Percentiles rank a stretch among this genome's conserved stretches.
These are phyloP conservation scores for Aspergillus chevalieri DNA, from an alignment of 2,329 filamentous ascomycete species.

Conservation along the genomic window DNA sequence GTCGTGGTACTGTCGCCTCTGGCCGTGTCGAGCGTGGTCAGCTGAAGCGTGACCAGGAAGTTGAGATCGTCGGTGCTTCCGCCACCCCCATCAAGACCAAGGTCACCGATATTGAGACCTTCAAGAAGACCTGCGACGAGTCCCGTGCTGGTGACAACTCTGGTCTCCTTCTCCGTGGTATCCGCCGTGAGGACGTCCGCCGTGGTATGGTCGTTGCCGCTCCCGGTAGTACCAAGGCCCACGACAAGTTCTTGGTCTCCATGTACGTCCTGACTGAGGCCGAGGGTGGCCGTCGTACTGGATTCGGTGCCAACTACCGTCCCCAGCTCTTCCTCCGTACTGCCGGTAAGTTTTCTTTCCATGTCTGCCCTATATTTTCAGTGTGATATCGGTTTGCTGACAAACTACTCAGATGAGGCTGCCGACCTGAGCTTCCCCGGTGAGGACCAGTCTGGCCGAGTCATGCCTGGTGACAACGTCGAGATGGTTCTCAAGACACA, in stretches of 20 bases:
- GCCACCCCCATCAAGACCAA: slow-evolving; percentile 86
- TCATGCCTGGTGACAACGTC: slow-evolving; percentile 98
- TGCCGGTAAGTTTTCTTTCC: slow-evolving; percentile 57
- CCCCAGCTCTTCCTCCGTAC: slow-evolving; percentile 95
- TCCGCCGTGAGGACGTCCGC: slow-evolving; percentile 89
- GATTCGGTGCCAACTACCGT: slow-evolving; percentile 93
- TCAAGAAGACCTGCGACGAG: slow-evolving; percentile 99
- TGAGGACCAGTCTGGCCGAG: slow-evolving; percentile 69
- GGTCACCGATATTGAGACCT: slow-evolving; percentile 99
- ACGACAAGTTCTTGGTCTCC: slow-evolving; percentile 87
- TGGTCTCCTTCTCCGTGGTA: slow-evolving; percentile 87
- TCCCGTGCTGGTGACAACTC: slow-evolving; percentile 97
- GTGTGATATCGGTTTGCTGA: not conserved
- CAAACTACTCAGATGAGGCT: slow-evolving; percentile 48
- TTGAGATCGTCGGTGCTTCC: slow-evolving; percentile 90
- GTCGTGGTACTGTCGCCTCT: slow-evolving; percentile 93
- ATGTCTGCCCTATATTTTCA: not conserved
- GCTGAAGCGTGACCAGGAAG: slow-evolving; percentile 87
- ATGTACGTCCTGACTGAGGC: slow-evolving; percentile 98
- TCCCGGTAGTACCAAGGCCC: slow-evolving; percentile 76
- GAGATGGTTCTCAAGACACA: slow-evolving; percentile 90
- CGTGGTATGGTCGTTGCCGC: slow-evolving; percentile 91
- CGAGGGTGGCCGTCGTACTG: slow-evolving; percentile 93
- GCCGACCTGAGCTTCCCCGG: slow-evolving; percentile 82
- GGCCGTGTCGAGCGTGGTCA: slow-evolving; percentile 94